Evolutionary conservation across 1,139 yeast genomes (phyloP), one percentile per base, ranked within the genome.

Genomic region (Geotrichum reessii): DNA sequence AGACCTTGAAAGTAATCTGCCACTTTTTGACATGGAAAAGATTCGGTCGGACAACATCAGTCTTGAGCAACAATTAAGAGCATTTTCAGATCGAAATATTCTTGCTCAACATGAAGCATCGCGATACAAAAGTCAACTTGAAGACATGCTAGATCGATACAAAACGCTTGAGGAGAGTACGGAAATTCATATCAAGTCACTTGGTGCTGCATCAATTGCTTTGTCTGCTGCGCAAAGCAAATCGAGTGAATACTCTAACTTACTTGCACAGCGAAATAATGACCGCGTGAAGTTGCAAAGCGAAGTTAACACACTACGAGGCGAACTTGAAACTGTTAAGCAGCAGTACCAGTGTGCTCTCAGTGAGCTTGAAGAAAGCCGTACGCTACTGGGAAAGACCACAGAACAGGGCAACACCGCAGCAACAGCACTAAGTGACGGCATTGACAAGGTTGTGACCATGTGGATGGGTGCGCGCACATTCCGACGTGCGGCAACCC

Each of bases 151-250:
- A 21, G 55, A 56, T 1, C 64, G 62, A 40, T 55, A 58, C 49
- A 55, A 56, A 7, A 66, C 63, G n/a, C 54, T 70, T 27, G 68
- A 69, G 27, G 58, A 64, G 5, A 61, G 67, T 27, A 65, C 72
- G 19, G 67, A 67, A 8, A 67, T 66, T 4, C 66, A 69, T 50
- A 65, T 70, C 11, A 58, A 60, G 37, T 69, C 71, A 7, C 58
- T 70, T 48, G 66, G 67, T 24, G 69, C 73, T 14, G 67, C 71
- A 0, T 63, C 69, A 3, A 64, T 66, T n/a, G 70, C 73, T 3
- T 60, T 67, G 17, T 56, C 65, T n/a, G 67, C 72, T 2, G 63
- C 72, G 17, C 67, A 69, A 57, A 47, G 63, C n/a, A 65, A 64
- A 50, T 59, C 62, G 11, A 50, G 61, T 12, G 68, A 66, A 50